phyloP scores from a whole-genome alignment of 108 stramenopile species.

The Pinguiococcus pyrenoidosus region DNA sequence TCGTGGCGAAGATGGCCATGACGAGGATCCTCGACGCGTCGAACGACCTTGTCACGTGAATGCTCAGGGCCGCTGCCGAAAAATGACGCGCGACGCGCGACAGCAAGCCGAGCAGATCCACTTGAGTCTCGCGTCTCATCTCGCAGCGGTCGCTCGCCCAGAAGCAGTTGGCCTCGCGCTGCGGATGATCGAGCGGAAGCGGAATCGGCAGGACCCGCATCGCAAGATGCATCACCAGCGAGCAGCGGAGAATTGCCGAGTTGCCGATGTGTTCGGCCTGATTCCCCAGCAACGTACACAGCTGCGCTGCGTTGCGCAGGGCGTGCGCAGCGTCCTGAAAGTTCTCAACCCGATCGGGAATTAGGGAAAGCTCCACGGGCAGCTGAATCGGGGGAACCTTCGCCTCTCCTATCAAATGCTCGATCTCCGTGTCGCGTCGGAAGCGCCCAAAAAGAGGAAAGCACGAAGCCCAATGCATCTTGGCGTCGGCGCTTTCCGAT shows the following conservation, averaged over 20 bases:
- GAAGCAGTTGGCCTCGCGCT: slow-evolving; percentile 72
- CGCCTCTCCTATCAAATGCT: slow-evolving; percentile 54
- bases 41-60: slow-evolving; percentile 84
- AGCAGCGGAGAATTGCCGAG: slow-evolving; percentile 79
- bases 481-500: background rate
- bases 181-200: slow-evolving; percentile 28
- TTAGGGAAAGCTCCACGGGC: slow-evolving; percentile 74
- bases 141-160: slow-evolving; percentile 55
- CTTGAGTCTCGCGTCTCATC: slow-evolving; percentile 72
- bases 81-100: slow-evolving; percentile 65
- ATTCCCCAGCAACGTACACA: slow-evolving; percentile 83
- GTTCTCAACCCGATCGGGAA: slow-evolving; percentile 69
- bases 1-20: slow-evolving; percentile 80
- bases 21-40: slow-evolving; percentile 89
- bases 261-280: slow-evolving; percentile 87
- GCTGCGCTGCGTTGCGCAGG: slow-evolving; percentile 69
- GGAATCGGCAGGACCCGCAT: slow-evolving; percentile 86
- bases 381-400: slow-evolving; percentile 63
- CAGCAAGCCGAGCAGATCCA: slow-evolving; percentile 34
- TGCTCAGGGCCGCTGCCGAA: slow-evolving; percentile 68
- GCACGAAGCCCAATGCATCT: slow-evolving; percentile 52
- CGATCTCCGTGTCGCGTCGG: slow-evolving; percentile 73
- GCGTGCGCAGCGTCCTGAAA: slow-evolving; percentile 70
- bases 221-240: slow-evolving; percentile 83
- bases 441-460: slow-evolving; percentile 79